phyloP scores from a whole-genome alignment of 2,329 filamentous ascomycete species.

The Hypoxylon sp. region DNA sequence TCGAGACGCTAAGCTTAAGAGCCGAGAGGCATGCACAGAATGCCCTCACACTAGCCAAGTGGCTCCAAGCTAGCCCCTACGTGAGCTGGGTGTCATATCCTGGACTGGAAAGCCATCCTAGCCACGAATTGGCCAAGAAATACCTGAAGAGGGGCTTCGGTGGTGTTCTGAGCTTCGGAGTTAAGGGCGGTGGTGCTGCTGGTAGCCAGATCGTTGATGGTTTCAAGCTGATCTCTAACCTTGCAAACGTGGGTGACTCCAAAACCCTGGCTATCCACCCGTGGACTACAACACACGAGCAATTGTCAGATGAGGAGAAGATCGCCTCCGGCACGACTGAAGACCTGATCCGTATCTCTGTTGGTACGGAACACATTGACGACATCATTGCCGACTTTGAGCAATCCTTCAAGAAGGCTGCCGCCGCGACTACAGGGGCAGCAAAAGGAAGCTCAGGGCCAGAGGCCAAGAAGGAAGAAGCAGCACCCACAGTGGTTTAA shows the following conservation, averaged over 20 bases:
- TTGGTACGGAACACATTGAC: slow-evolving; percentile 96
- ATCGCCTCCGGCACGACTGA: slow-evolving; percentile 84
- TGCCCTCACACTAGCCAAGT: slow-evolving; percentile 82
- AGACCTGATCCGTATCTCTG: slow-evolving; percentile 94
- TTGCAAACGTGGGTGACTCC: slow-evolving; percentile 95
- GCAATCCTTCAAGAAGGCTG: slow-evolving; percentile 81
- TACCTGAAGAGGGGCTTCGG: slow-evolving; percentile 89
- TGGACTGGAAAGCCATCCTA: slow-evolving; percentile 85
- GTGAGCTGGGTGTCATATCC: slow-evolving; percentile 96
- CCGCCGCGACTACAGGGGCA: slow-evolving; percentile 60
- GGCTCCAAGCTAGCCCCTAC: slow-evolving; percentile 85
- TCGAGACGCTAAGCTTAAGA: slow-evolving; percentile 91
- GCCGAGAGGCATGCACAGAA: slow-evolving; percentile 90
- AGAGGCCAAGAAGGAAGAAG: slow-evolving; percentile 58
- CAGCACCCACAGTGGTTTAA: slow-evolving; percentile 57
- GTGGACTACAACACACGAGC: slow-evolving; percentile 95
- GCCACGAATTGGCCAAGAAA: slow-evolving; percentile 85
- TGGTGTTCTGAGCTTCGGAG: slow-evolving; percentile 92
- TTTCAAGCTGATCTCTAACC: slow-evolving; percentile 95
- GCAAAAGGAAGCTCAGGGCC: slow-evolving; percentile 45
- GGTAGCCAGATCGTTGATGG: slow-evolving; percentile 91
- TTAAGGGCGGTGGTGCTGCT: slow-evolving; percentile 87
- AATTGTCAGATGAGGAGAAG: slow-evolving; percentile 85
- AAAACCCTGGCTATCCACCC: slow-evolving; percentile 97
- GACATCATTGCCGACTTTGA: slow-evolving; percentile 97